Evolutionary conservation across 495 filamentous ascomycete genomes (phyloP), one percentile per base, ranked within the genome.

Genomic region (Xanthoparmelia taractica): DNA sequence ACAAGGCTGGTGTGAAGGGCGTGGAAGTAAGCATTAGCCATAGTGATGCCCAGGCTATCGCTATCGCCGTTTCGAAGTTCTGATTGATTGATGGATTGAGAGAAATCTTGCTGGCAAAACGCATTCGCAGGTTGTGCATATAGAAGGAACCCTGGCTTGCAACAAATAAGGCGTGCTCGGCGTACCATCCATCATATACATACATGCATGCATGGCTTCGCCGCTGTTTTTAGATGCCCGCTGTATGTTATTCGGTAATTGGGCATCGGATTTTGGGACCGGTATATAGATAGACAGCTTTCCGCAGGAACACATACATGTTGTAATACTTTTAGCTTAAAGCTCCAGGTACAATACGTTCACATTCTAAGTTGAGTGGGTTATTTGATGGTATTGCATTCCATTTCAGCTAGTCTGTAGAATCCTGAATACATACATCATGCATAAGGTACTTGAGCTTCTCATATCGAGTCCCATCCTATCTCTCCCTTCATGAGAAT

Each of bases 11-110:
- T 54, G 84, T 96, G 20, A 96, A 95, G 78, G 80, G 82, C 34
- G 85, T 97, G 63, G 89, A 79, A 64, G 91, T 99, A 59, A 96
- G 91, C 71, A 96, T 99, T 69, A 95, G 91, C 65, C 95, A 99
- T 72, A 93, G 85, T 48, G 92, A 96, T 67, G 82, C 80, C 38
- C 93, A 97, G 74, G 91, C 93, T 58, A 89, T 96, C 65, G 94
- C 94, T 38, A 87, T 99, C 71, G 94, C 95, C 4, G 85, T 94
- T 55, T 85, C 89, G n/a, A 82, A 82, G 38, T 87, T 90, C 64
- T 89, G 23, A 43, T 60, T 0, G 50, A n/a, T n/a, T n/a, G n/a
- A n/a, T n/a, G n/a, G n/a, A n/a, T n/a, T n/a, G n/a, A n/a, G n/a
- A n/a, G n/a, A 33, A 6, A n/a, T 20, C 0, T 54, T 33, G 8